Base-by-base conservation (phyloP, 2,329 filamentous ascomycete species). In the Tolypocladium capitatum region DNA sequence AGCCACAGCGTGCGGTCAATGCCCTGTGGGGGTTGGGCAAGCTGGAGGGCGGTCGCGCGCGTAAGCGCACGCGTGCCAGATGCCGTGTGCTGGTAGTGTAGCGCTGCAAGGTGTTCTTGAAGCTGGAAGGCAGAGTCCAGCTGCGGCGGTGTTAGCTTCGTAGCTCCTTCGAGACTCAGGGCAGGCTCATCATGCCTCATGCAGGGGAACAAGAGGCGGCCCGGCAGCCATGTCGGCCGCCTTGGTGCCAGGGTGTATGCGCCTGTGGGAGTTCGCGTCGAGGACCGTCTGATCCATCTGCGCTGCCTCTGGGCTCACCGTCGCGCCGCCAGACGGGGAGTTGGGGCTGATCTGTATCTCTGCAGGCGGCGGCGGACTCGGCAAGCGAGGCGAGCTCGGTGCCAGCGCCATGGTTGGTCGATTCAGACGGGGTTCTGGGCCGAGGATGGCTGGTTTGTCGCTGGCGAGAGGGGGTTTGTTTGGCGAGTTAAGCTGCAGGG, bases 91-190 rank as follows among this genome's bases (percentile, higher is more conserved):
- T 84, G 75, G 65, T 90, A 82, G 70, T 97, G 87, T 16, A 96
- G 78, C 33, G 92, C 87, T 65, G 94, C 91, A 47, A 98, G 83
- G 62, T 98, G 91, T 68, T 98, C 92, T 66, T 96, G 94, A 18
- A 97, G 80, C 65, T 96, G 92, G 64, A 97, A 98, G 41, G 92
- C 86, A 21, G 91, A 97, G 63, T 98, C 90, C 56, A 98, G 88
- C 86, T 96, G 64, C 47, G 40, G 42, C 31, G 10, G 24, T 44
- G 52, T 55, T 47, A 57, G 55, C 43, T 49, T 50, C 20, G 16
- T 8, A 11, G 30, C 20, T 13, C 11, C 4, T 13, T 14, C 7
- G 36, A 31, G 8, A 8, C n/a, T 24, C 28, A 14, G 44, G 27
- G 20, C 9, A 11, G 33, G 18, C n/a, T 41, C 27, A 31, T 64